Evolutionary conservation across 176 grass and related monocot genomes (phyloP), one percentile per base, ranked within the genome.

Genomic region (Zea mays): DNA sequence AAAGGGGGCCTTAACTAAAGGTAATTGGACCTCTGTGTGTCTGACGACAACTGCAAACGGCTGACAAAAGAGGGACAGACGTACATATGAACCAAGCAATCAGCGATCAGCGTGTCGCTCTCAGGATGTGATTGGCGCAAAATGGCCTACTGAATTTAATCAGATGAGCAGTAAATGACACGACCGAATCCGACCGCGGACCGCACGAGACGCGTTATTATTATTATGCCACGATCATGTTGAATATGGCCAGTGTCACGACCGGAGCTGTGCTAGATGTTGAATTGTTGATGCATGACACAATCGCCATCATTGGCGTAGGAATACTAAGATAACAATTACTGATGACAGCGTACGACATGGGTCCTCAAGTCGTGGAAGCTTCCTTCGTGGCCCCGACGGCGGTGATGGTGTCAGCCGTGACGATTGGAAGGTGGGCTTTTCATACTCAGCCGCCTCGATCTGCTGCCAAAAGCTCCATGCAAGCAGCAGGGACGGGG

Each of bases 361-460:
- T 9, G 72, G 45, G 10, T 46, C 10, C 3, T 46, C 49, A 51
- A 16, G 49, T 51, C 16, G n/a, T 21, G 10, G 45, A 66, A 67
- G 42, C 42, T 71, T 62, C 41, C 66, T 3, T 43, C 41, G 7
- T n/a, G 36, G 5, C 37, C 41, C 1, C 1, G 13, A 13, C 52
- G 19, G 13, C 20, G 72, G 54, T 1, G 81, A 65, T 74, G 80
- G 19, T 68, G 81, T 83, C 51, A 83, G 63, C 81, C 3, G 34
- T 76, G 81, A 83, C 81, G 81, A 67, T 76, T 76, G 20, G 7
- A 3, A 6, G 41, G 49, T 5, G 52, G 8, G 10, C 6, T 11
- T 75, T 70, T 60, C 54, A 60, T 40, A 69, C 11, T 47, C 70
- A 49, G 19, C 36, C 11, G 27, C 27, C 27, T 27, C 27, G 27